A percentile compares a stretch with the other conserved stretches of the same genome.
These are phyloP conservation scores for Pythium phragmiticola DNA, from an alignment of 352 stramenopile species.

Conservation along the genomic window DNA sequence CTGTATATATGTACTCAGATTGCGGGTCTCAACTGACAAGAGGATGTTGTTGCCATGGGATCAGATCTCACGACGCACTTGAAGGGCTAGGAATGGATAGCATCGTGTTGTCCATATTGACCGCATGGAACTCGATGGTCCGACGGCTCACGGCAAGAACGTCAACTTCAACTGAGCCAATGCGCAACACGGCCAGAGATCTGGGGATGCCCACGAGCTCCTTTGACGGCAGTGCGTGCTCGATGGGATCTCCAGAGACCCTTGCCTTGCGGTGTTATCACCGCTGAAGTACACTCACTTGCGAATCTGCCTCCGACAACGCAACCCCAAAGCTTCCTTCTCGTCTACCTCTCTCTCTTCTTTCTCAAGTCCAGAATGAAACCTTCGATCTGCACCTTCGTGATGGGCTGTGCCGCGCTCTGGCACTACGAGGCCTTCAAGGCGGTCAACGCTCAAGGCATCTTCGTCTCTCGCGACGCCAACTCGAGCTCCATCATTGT, in stretches of 20 bases:
- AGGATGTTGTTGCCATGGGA: conserved; percentile 1
- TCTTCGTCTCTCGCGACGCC: conserved; percentile 5
- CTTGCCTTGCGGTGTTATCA: too few species aligned
- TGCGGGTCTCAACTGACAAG: not conserved
- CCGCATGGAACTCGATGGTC: not conserved
- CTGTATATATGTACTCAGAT: not conserved
- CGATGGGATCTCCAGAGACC: too few species aligned
- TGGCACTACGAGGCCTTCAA: conserved; percentile 6
- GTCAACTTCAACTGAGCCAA: not conserved
- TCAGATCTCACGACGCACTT: not conserved
- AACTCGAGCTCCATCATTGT: conserved; percentile 5
- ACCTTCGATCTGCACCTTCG: conserved; percentile 9
- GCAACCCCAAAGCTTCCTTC: conserved; percentile 1
- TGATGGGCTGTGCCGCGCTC: conserved; percentile 7
- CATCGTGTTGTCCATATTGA: not conserved
- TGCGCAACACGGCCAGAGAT: not conserved
- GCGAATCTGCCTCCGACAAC: conserved; percentile 1
- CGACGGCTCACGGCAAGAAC: not conserved
- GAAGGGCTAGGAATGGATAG: not conserved
- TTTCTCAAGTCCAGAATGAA: conserved; percentile 6
- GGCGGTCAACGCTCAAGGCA: conserved; percentile 1
- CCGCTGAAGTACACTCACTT: conserved; percentile 7
- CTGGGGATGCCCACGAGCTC: not conserved
- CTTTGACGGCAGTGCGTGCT: not conserved
- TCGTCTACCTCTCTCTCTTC: not conserved